Conservation (phyloP, 495 filamentous ascomycete genomes). For the Tetracladium setigerum region DNA sequence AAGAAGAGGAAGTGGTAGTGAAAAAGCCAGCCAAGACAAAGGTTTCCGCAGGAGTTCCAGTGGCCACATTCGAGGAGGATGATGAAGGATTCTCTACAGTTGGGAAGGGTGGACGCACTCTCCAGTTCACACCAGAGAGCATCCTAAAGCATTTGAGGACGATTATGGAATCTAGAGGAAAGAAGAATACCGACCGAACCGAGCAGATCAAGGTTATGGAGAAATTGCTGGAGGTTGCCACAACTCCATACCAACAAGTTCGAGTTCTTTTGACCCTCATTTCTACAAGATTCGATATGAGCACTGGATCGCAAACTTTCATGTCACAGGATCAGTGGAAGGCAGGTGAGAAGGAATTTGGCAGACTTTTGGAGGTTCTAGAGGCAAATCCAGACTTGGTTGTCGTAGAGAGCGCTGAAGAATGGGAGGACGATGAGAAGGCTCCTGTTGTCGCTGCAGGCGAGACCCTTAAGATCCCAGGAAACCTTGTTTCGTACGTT, state of each 20-base stretch:
- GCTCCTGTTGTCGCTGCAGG: slow-evolving; percentile 61
- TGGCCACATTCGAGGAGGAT: slow-evolving; percentile 50
- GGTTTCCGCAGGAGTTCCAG: slow-evolving; percentile 24
- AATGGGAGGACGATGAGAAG: slow-evolving; percentile 99
- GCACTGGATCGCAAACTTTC: slow-evolving; percentile 68
- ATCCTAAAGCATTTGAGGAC: slow-evolving; percentile 93
- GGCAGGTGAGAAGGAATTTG: slow-evolving; percentile 78
- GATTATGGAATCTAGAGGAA: slow-evolving; percentile 91
- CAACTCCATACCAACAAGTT: slow-evolving; percentile 88
- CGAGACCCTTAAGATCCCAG: slow-evolving; percentile 76
- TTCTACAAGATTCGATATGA: slow-evolving; percentile 90
- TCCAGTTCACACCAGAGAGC: slow-evolving; percentile 91
- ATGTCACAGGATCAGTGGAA: slow-evolving; percentile 99
- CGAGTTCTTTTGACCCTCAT: slow-evolving; percentile 87
- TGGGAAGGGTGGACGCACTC: slow-evolving; percentile 74
- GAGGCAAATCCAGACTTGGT: slow-evolving; percentile 70
- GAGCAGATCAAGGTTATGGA: slow-evolving; percentile 98
- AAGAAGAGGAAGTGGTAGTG: slow-evolving; percentile 54
- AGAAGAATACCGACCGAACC: slow-evolving; percentile 93
- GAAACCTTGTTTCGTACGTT: slow-evolving; percentile 88
- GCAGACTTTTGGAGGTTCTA: slow-evolving; percentile 66
- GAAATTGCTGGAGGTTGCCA: slow-evolving; percentile 82
- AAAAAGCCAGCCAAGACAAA: slow-evolving; percentile 42
- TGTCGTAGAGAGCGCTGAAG: slow-evolving; percentile 84
- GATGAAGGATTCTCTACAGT: slow-evolving; percentile 85